A percentile compares a stretch with the other conserved stretches of the same genome.
These are phyloP conservation scores for Calonectria henricotiae DNA, from an alignment of 2,329 filamentous ascomycete species.

Conservation along the genomic window DNA sequence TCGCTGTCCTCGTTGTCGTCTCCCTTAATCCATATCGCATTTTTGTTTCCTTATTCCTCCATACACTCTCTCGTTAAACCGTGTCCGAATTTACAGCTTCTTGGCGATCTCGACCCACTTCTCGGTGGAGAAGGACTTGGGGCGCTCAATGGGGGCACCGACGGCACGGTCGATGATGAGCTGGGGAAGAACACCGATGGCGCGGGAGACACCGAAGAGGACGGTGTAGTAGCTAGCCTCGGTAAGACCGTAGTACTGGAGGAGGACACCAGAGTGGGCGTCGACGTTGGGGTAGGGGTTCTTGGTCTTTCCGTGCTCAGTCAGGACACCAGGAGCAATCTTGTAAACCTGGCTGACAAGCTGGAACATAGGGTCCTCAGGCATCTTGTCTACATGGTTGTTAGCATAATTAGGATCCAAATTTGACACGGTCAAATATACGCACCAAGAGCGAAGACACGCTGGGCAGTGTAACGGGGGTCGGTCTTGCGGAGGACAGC, in stretches of 20 bases:
- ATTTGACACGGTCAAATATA: conserved; percentile 28
- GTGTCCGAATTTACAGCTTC: conserved; percentile 79
- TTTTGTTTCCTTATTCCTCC: conserved; percentile 30
- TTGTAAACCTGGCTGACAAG: conserved; percentile 99
- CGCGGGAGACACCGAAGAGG: conserved; percentile 98
- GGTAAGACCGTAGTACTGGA: conserved; percentile 99
- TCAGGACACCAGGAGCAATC: conserved; percentile 97
- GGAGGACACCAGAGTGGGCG: conserved; percentile 98
- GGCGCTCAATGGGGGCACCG: conserved; percentile 96
- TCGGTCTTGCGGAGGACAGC: conserved; percentile 99
- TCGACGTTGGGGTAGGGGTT: conserved; percentile 99
- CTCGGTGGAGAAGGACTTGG: conserved; percentile 98
- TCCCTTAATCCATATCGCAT: conserved; percentile 27
- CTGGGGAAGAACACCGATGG: conserved; percentile 98
- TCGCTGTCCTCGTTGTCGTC: conserved; percentile 36
- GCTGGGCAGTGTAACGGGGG: conserved; percentile 98
- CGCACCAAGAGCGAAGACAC: conserved; percentile 87
- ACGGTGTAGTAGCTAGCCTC: conserved; percentile 99
- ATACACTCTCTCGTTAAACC: conserved; percentile 7
- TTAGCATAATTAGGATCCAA: conserved; percentile 50
- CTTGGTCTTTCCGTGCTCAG: conserved; percentile 99
- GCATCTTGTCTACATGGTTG: conserved; percentile 78
- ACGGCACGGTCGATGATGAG: conserved; percentile 99
- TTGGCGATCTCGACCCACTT: conserved; percentile 96
- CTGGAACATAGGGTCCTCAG: conserved; percentile 99